Percentiles rank a stretch among this genome's conserved stretches.
phyloP scores from a whole-genome alignment of 2,329 filamentous ascomycete genomes.

The Cladophialophora carrionii region DNA sequence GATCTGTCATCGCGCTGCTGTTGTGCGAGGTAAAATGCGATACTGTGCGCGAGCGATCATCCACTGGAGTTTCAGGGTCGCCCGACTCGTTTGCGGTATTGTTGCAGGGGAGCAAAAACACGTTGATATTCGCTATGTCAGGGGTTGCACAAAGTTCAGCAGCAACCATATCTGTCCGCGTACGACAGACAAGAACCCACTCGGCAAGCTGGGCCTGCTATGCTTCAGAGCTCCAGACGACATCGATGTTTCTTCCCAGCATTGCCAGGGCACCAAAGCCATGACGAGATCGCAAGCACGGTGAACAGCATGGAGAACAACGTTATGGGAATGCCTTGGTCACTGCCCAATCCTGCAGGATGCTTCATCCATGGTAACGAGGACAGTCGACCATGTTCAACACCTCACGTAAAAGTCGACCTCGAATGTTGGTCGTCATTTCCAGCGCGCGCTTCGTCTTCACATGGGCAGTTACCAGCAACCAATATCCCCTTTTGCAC shows the following conservation, averaged over 20 bases:
- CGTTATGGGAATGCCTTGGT: neutral
- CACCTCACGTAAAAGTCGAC: neutral
- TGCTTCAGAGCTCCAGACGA: neutral
- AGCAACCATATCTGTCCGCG: neutral
- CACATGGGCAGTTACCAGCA: neutral
- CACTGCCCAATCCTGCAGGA: neutral
- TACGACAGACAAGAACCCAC: neutral
- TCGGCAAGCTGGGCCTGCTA: no score
- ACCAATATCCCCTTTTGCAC: neutral
- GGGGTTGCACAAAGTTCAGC: neutral
- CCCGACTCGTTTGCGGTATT: neutral
- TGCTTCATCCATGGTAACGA: neutral
- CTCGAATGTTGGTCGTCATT: neutral
- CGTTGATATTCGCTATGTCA: neutral
- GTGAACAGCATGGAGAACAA: no score
- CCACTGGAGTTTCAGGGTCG: neutral
- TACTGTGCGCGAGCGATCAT: neutral
- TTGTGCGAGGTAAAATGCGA: neutral
- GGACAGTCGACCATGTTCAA: neutral
- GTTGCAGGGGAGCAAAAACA: neutral
- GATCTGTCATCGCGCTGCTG: neutral
- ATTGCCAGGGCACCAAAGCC: neutral
- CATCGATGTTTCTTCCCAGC: neutral
- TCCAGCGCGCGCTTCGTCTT: neutral
- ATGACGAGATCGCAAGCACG: neutral